Conservation (phyloP, 139 green algal species). For the Volvox reticuliferus region DNA sequence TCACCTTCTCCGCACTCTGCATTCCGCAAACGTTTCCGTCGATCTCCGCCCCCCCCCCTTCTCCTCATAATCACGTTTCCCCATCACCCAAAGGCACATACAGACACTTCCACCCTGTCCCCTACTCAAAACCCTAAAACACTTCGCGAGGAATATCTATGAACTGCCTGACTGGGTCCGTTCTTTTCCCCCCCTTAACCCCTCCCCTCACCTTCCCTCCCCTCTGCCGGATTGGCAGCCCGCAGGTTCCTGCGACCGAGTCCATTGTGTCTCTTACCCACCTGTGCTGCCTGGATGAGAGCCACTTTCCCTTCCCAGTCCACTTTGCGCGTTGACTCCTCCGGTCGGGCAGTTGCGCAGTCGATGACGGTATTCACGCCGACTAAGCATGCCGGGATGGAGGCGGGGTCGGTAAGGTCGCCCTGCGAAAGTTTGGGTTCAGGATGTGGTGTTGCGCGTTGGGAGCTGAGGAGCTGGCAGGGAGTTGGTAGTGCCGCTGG, state of each 20-base stretch:
- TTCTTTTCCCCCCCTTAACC: no score
- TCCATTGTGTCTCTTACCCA: not conserved
- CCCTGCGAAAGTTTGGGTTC: slow-evolving; percentile 66
- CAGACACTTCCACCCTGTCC: no score
- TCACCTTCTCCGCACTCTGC: no score
- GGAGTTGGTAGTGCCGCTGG: no score
- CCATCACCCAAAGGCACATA: no score
- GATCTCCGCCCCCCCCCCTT: no score
- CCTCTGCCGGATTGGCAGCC: not conserved
- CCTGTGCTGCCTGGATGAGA: slow-evolving; percentile 95
- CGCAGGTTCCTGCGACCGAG: not conserved
- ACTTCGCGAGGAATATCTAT: no score
- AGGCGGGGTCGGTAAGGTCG: slow-evolving; percentile 93
- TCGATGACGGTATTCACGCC: slow-evolving; percentile 97
- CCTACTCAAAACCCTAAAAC: no score
- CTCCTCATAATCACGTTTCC: no score
- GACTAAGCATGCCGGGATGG: slow-evolving; percentile 95
- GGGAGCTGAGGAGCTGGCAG: not conserved
- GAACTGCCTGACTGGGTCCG: no score
- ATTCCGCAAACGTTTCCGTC: no score
- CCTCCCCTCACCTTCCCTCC: no score
- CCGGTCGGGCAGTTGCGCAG: slow-evolving; percentile 95
- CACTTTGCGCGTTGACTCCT: slow-evolving; percentile 92
- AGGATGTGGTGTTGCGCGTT: not conserved
- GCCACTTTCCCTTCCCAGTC: slow-evolving; percentile 99